Evolutionary conservation across 2,329 filamentous ascomycete species (phyloP).

Genomic region (Thyridium curvatum): DNA sequence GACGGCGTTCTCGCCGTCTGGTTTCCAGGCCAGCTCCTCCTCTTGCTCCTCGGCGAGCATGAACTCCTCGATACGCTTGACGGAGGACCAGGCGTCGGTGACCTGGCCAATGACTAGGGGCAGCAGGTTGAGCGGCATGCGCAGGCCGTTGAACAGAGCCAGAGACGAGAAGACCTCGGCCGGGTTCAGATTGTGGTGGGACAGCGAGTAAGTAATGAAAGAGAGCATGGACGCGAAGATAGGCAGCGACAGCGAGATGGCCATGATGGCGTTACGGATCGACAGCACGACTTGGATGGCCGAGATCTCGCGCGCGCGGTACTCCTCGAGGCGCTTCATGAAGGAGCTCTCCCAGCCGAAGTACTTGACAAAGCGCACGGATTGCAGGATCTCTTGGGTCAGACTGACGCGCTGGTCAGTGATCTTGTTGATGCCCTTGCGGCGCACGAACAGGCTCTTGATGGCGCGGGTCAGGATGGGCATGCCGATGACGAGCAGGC

Average conservation of each 20-base stretch:
- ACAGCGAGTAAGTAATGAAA: slow-evolving; percentile 75
- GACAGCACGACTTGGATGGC: slow-evolving; percentile 80
- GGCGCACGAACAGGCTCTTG: slow-evolving; percentile 65
- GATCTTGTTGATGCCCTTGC: slow-evolving; percentile 81
- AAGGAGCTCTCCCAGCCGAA: slow-evolving; percentile 95
- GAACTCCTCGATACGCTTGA: slow-evolving; percentile 84
- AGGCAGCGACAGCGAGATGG: slow-evolving; percentile 77
- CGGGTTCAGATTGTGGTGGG: slow-evolving; percentile 62
- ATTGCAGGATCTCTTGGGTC: slow-evolving; percentile 86
- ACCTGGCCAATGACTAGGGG: slow-evolving; percentile 84
- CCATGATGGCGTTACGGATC: slow-evolving; percentile 79
- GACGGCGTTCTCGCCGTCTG: slow-evolving; percentile 61
- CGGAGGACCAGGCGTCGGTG: slow-evolving; percentile 80
- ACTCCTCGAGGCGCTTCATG: slow-evolving; percentile 65
- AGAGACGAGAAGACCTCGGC: slow-evolving; percentile 87
- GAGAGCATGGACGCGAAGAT: slow-evolving; percentile 93
- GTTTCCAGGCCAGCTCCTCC: slow-evolving; percentile 56
- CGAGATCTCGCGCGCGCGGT: slow-evolving; percentile 70
- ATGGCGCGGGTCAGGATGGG: slow-evolving; percentile 74
- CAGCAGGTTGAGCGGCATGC: slow-evolving; percentile 83
- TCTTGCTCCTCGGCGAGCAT: slow-evolving; percentile 77
- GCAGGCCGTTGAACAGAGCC: slow-evolving; percentile 85
- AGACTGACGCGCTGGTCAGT: slow-evolving; percentile 88
- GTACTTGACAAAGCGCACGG: slow-evolving; percentile 91
- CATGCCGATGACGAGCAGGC: slow-evolving; percentile 69